Percentiles rank a stretch among this genome's conserved stretches.
Evolutionary conservation across 192 early-diverging fungal species (phyloP).

Genomic region (Podila epicladia): DNA sequence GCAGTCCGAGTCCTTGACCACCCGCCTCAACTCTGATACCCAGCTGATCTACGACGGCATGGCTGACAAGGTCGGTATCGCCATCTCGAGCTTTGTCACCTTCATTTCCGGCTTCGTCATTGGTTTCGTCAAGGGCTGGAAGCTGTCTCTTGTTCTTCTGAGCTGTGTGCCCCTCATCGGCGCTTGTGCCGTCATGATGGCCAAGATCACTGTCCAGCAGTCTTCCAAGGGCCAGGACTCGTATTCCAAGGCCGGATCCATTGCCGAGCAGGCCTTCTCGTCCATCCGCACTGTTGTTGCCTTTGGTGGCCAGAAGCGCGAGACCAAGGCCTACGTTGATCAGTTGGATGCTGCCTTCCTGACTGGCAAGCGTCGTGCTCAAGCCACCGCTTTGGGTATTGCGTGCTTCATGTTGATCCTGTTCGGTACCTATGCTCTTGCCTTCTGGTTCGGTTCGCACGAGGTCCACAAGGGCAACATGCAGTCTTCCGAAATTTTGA

Average conservation of each 20-base stretch:
- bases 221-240: constrained; percentile 68
- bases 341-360: constrained; percentile 68
- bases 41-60: constrained; percentile 92
- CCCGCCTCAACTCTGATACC: constrained; percentile 88
- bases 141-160: constrained; percentile 83
- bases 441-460: constrained; percentile 87
- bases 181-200: constrained; percentile 62
- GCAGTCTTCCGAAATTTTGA: constrained; percentile 63
- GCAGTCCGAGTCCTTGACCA: constrained; percentile 83
- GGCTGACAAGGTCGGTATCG: constrained; percentile 82
- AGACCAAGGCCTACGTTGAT: constrained; percentile 52
- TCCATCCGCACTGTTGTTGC: constrained; percentile 89
- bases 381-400: constrained; percentile 69
- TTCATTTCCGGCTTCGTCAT: constrained; percentile 80
- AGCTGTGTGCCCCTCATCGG: constrained; percentile 80
- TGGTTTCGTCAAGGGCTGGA: constrained; percentile 86
- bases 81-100: constrained; percentile 72
- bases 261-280: constrained; percentile 87
- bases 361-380: constrained; percentile 69
- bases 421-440: constrained; percentile 83
- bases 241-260: constrained; percentile 85
- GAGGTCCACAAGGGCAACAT: constrained; percentile 63
- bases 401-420: constrained; percentile 81
- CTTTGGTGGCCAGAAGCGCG: constrained; percentile 83
- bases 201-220: constrained; percentile 58